Base-by-base conservation (phyloP, 768 basidiomycete genomes). In the Leccinum aurantiacum region DNA sequence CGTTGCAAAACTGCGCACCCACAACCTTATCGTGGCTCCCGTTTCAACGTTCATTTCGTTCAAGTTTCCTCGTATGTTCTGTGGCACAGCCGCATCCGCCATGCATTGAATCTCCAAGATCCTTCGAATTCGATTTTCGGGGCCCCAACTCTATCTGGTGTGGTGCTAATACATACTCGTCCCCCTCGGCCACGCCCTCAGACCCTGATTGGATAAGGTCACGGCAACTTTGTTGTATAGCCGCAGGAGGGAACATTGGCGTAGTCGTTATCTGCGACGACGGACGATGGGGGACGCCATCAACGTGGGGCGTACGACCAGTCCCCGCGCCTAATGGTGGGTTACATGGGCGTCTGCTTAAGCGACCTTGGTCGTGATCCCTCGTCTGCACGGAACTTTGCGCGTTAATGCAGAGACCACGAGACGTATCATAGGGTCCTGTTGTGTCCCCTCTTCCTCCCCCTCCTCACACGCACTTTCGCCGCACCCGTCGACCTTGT, bases 131-230 rank as follows among this genome's bases (percentile, higher is more conserved):
- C 13, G 15, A 38, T 29, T 47, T 25, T 54, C n/a, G 19, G n/a
- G 41, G 31, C 15, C 50, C 13, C 11, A 62, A 62, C 60, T 56
- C 61, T 62, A 55, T 51, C 41, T 49, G 14, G 15, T 8, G 15
- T 7, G 24, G 11, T 48, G 24, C 19, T 48, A 22, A 14, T 48
- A 25, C 25, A 27, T 25, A 3, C 27, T 17, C 29, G 7, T 37
- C 58, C 48, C 47, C 61, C 49, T 63, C 54, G 62, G 62, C 44
- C 57, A 19, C 24, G 44, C 49, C 11, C 24, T 19, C 44, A 44
- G n/a, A 44, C 41, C 41, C n/a, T 54, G 27, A 51, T 13, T 51
- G 50, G n/a, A 33, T 19, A 22, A 47, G 24, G 50, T 63, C 62
- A 58, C 62, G 54, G 44, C 25, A 31, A 27, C 22, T 14, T 38